phyloP scores from a whole-genome alignment of 2,329 filamentous ascomycete genomes.

The Sporothrix schenckii region DNA sequence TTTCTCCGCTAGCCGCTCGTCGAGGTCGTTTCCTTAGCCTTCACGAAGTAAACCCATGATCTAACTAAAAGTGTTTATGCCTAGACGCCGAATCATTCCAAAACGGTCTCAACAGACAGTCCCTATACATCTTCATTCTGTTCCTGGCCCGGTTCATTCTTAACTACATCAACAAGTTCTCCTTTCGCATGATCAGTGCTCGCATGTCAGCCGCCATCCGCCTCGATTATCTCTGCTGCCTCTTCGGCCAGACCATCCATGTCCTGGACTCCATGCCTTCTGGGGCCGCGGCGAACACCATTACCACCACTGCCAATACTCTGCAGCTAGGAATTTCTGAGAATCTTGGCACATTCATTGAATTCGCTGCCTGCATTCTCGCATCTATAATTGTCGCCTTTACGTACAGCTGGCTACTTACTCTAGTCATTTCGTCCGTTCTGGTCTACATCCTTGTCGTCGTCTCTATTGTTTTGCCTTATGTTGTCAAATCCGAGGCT shows the following conservation, averaged over 20 bases:
- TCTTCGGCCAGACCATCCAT: conserved; percentile 68
- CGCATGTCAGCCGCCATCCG: conserved; percentile 64
- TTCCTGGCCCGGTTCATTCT: conserved; percentile 68
- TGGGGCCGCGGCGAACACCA: conserved; percentile 64
- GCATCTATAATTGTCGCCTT: conserved; percentile 60
- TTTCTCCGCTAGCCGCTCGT: background rate
- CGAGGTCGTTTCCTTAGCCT: background rate
- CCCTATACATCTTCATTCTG: conserved; percentile 70
- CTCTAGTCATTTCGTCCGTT: conserved; percentile 60
- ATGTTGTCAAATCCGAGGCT: conserved; percentile 57
- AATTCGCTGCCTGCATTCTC: conserved; percentile 57
- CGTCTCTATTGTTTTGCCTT: conserved; percentile 54
- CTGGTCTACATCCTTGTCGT: conserved; percentile 59
- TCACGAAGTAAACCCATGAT: background rate
- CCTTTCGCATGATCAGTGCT: conserved; percentile 64
- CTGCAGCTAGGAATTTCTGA: conserved; percentile 68
- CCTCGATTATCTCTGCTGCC: conserved; percentile 64
- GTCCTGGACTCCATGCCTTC: conserved; percentile 68
- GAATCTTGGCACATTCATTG: conserved; percentile 62
- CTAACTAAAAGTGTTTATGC: background rate
- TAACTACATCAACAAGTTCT: conserved; percentile 59
- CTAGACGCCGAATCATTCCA: conserved; percentile 47
- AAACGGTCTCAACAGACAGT: conserved; percentile 48
- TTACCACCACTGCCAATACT: conserved; percentile 65
- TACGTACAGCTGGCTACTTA: conserved; percentile 60